Percentiles rank a stretch among this genome's conserved stretches.
phyloP scores from a whole-genome alignment of 805 yeast genomes.

The Nakazawaea siamensis region DNA sequence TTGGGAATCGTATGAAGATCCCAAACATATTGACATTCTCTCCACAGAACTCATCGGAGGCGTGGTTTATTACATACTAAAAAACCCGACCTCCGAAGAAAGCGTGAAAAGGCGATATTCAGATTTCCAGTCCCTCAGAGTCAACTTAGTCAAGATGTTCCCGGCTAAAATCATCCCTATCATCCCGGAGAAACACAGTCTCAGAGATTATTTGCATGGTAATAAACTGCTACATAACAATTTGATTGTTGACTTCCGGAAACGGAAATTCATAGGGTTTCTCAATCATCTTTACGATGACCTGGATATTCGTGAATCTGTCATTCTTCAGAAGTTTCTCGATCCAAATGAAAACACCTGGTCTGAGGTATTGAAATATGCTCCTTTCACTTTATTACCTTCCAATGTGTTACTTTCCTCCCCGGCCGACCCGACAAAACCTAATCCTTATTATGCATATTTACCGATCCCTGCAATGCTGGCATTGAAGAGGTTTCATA shows the following conservation, averaged over 20 bases:
- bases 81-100: background rate
- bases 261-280: conserved; percentile 35
- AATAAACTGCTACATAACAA: conserved; percentile 25
- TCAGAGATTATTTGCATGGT: conserved; percentile 31
- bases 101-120: conserved; percentile 69
- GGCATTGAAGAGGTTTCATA: conserved; percentile 18
- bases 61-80: conserved; percentile 4
- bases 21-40: background rate
- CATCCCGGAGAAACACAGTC: conserved; percentile 78
- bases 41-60: conserved; percentile 6
- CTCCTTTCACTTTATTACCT: conserved; percentile 35
- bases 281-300: conserved; percentile 29
- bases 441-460: conserved; percentile 42
- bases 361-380: conserved; percentile 31
- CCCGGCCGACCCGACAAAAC: conserved; percentile 41
- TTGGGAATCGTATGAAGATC: background rate
- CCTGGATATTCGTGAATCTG: conserved; percentile 26
- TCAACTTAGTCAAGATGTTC: conserved; percentile 57
- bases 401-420: conserved; percentile 39
- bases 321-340: conserved; percentile 35
- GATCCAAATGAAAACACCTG: conserved; percentile 44
- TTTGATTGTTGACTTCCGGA: conserved; percentile 37
- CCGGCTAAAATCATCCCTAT: conserved; percentile 93
- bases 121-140: conserved; percentile 81
- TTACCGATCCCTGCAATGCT: conserved; percentile 33